Conservation (phyloP, 2,329 filamentous ascomycete species). For the Colletotrichum tabaci region DNA sequence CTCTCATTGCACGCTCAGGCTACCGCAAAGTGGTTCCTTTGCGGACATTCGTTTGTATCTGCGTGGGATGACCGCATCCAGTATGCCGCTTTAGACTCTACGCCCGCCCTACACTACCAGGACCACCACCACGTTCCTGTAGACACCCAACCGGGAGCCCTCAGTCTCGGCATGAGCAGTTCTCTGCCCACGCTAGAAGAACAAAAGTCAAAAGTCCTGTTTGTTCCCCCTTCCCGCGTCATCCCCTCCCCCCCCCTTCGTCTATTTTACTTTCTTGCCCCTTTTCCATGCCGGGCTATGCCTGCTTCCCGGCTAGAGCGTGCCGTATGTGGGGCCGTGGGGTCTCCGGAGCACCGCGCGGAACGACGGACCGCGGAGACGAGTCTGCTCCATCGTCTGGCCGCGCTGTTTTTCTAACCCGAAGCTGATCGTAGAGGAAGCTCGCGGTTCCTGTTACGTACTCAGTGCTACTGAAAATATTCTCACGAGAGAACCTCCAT, state of each 20-base stretch:
- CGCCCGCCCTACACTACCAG: no score
- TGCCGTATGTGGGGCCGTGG: conserved; percentile 10
- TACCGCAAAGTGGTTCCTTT: not conserved
- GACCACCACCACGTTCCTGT: no score
- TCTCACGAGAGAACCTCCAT: not conserved
- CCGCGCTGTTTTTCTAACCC: not conserved
- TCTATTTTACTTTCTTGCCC: conserved; percentile 19
- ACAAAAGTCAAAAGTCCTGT: not conserved
- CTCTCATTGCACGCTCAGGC: not conserved
- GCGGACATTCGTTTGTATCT: not conserved
- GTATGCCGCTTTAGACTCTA: not conserved
- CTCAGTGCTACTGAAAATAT: not conserved
- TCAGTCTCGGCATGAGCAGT: not conserved
- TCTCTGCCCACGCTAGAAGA: not conserved
- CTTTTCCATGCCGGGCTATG: conserved; percentile 18
- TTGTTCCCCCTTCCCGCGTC: not conserved
- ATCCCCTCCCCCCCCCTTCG: conserved; percentile 1
- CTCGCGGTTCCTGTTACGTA: not conserved
- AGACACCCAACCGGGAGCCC: not conserved
- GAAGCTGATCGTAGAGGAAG: not conserved
- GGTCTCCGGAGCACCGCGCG: conserved; percentile 20
- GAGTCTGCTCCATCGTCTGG: conserved; percentile 18
- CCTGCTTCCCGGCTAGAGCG: conserved; percentile 4
- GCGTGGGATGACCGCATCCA: not conserved
- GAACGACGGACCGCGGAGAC: conserved; percentile 7